Conservation (phyloP, 2,329 filamentous ascomycete species). For the Colletotrichum sp. region DNA sequence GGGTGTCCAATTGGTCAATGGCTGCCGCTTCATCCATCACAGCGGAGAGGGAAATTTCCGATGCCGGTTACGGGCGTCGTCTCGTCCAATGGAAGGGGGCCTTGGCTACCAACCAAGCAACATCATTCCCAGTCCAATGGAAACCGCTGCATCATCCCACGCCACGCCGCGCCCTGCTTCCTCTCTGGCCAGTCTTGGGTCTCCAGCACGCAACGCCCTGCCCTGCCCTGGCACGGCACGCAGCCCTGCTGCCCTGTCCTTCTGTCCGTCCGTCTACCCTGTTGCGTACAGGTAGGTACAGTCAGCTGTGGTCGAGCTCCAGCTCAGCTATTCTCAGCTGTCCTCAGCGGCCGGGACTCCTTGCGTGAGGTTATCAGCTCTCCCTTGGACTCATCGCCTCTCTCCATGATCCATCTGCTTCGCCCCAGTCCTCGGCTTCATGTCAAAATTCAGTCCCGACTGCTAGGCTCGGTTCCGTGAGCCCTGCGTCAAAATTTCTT, state of each 20-base stretch:
- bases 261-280: not conserved
- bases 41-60: constrained; percentile 14
- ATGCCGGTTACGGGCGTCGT: not conserved
- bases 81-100: not conserved
- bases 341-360: not conserved
- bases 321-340: not conserved
- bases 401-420: not conserved
- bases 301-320: not conserved
- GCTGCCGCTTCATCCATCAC: not conserved
- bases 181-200: not conserved
- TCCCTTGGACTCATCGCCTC: not conserved
- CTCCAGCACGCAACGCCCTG: not conserved
- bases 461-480: not conserved
- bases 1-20: not conserved
- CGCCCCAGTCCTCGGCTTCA: not conserved
- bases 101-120: not conserved
- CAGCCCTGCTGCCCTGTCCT: not conserved
- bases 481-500: not conserved
- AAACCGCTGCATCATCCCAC: constrained; percentile 14
- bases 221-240: not conserved
- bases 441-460: not conserved
- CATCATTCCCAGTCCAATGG: constrained; percentile 9
- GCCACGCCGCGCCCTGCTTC: not conserved
- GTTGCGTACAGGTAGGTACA: not conserved
- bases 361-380: not conserved